Evolutionary conservation across 1,139 yeast genomes (phyloP).

Genomic region (Candida sanyaensis): DNA sequence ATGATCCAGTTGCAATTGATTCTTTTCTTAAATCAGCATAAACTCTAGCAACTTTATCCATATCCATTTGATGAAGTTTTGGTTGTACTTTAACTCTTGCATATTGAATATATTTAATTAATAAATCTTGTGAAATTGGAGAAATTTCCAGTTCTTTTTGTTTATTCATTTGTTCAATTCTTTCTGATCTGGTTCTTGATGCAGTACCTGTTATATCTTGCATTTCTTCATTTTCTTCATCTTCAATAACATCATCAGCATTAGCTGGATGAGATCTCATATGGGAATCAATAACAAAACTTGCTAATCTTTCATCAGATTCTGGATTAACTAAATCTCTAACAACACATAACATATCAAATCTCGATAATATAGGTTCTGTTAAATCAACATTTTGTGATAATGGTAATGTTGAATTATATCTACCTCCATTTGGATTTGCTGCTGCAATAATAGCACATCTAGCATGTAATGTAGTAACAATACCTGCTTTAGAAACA

Average conservation of each 20-base stretch:
- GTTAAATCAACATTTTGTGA: constrained; percentile 93
- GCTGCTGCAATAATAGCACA: constrained; percentile 98
- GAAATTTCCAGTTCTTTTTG: constrained; percentile 72
- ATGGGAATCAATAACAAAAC: constrained; percentile 89
- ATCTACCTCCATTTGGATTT: constrained; percentile 93
- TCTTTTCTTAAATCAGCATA: constrained; percentile 94
- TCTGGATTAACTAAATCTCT: constrained; percentile 91
- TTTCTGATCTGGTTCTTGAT: constrained; percentile 42
- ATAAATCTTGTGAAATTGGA: constrained; percentile 81
- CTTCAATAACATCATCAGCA: constrained; percentile 35
- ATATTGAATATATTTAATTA: constrained; percentile 85
- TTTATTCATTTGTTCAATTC: constrained; percentile 44
- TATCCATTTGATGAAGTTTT: constrained; percentile 86
- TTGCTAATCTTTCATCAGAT: constrained; percentile 84
- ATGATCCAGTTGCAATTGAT: constrained; percentile 88
- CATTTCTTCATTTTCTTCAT: constrained; percentile 22
- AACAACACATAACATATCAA: constrained; percentile 93
- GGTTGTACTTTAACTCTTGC: constrained; percentile 83
- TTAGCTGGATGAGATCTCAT: constrained; percentile 81
- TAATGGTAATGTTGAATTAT: constrained; percentile 86
- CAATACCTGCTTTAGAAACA: constrained; percentile 97
- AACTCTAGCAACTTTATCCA: constrained; percentile 88
- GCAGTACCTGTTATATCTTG: constrained; percentile 22
- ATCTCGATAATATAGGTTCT: constrained; percentile 95
- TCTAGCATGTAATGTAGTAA: constrained; percentile 91